These are phyloP conservation scores for Cicer arietinum DNA, from an alignment of 306 rosid genomes.

Conservation along the genomic window DNA sequence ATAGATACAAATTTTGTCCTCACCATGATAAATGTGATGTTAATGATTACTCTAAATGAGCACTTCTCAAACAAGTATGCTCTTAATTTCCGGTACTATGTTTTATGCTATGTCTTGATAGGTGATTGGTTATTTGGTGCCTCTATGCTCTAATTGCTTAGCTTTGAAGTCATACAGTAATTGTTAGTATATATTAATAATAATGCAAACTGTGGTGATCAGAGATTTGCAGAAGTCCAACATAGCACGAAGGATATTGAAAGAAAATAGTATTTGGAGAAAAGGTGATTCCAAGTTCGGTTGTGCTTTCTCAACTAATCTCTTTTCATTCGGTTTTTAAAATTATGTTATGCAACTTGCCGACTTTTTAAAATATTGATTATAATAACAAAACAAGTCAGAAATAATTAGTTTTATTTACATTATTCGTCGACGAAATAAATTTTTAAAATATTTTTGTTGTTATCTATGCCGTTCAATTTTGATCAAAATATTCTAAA, in stretches of 20 bases:
- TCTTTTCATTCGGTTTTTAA: slow-evolving; percentile 26
- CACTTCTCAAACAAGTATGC: slow-evolving; percentile 37
- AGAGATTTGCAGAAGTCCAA: slow-evolving; percentile 43
- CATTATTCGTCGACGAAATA: slow-evolving; percentile 19
- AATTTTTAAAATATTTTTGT: neutral
- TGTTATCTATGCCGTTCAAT: too few relatives aligned
- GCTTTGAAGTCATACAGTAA: slow-evolving; percentile 48
- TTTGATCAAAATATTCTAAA: too few relatives aligned
- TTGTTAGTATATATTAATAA: neutral
- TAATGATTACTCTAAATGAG: slow-evolving; percentile 20
- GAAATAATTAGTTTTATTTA: slow-evolving; percentile 21
- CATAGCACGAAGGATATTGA: slow-evolving; percentile 39
- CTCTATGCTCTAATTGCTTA: slow-evolving; percentile 49
- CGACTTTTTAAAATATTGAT: slow-evolving; percentile 15
- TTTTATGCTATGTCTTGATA: slow-evolving; percentile 29
- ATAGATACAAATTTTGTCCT: too few relatives aligned
- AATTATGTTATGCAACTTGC: slow-evolving; percentile 37
- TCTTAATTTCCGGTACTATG: slow-evolving; percentile 45
- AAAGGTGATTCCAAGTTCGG: slow-evolving; percentile 44
- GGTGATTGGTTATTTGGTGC: slow-evolving; percentile 30
- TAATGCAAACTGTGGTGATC: slow-evolving; percentile 32
- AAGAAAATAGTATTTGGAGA: slow-evolving; percentile 36
- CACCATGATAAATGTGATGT: slow-evolving; percentile 20
- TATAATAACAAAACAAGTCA: neutral
- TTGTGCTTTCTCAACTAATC: slow-evolving; percentile 49